Evolutionary conservation across 1,139 yeast species (phyloP).

Genomic region (Suhomyces yuchorum): DNA sequence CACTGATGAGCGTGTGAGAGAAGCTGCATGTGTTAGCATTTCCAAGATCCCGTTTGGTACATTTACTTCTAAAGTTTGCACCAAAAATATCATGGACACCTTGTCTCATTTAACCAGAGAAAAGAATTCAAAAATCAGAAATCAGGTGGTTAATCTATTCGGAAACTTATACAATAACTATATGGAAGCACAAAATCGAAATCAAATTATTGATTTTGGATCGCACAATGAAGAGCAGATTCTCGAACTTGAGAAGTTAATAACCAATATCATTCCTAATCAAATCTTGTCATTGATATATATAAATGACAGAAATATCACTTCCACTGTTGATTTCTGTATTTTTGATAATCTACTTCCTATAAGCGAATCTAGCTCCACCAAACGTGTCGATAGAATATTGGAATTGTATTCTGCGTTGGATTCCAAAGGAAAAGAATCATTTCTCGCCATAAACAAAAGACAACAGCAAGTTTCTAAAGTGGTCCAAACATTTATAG

Average conservation of each 20-base stretch:
- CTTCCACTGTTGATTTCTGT: constrained; percentile 64
- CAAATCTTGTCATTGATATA: constrained; percentile 67
- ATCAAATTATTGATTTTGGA: constrained; percentile 34
- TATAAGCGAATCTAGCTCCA: constrained; percentile 44
- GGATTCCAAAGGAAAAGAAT: constrained; percentile 58
- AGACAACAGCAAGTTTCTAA: constrained; percentile 65
- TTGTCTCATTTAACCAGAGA: constrained; percentile 70
- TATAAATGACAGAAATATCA: constrained; percentile 71
- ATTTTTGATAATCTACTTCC: constrained; percentile 67
- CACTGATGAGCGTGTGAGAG: constrained; percentile 72
- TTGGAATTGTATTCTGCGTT: constrained; percentile 51
- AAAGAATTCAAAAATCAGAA: constrained; percentile 65
- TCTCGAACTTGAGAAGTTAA: constrained; percentile 40
- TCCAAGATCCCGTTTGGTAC: constrained; percentile 40
- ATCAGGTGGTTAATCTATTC: constrained; percentile 56
- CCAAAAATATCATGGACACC: constrained; percentile 51
- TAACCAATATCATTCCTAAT: constrained; percentile 58
- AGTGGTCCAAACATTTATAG: constrained; percentile 40
- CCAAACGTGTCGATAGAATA: constrained; percentile 54
- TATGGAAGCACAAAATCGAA: constrained; percentile 19
- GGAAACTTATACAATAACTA: constrained; percentile 55
- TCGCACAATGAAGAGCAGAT: constrained; percentile 30
- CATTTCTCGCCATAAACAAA: constrained; percentile 68
- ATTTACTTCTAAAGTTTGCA: constrained; percentile 48
- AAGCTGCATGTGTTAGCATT: constrained; percentile 56